Evolutionary conservation across 169 alveolate species (phyloP).

Genomic region (Plasmodium gaboni): DNA sequence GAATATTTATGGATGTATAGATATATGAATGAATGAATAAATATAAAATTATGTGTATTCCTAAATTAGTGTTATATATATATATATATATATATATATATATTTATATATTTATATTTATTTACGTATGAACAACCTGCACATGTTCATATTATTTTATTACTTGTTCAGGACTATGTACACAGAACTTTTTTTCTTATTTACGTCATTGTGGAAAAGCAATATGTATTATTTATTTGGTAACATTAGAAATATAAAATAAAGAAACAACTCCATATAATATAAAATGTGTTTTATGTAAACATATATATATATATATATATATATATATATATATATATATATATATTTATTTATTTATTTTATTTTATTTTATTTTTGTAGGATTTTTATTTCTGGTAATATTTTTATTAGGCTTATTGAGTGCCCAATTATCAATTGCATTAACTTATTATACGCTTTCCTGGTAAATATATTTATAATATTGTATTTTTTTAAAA

Average conservation of each 20-base stretch:
- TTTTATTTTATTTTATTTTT: conserved; percentile 1
- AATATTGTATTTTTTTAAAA: neutral
- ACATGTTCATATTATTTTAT: neutral
- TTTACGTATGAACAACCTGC: too few species aligned
- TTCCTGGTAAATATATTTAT: conserved; percentile 48
- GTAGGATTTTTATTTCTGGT: conserved; percentile 78
- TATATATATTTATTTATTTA: neutral
- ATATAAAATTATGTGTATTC: neutral
- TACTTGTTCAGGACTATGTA: conserved; percentile 78
- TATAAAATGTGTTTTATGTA: neutral
- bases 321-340: conserved; percentile 3
- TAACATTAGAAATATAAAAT: neutral
- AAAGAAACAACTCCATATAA: neutral
- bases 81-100: conserved; percentile 2
- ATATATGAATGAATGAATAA: neutral
- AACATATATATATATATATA: conserved; percentile 6
- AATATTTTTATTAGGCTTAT: conserved; percentile 76
- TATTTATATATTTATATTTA: neutral
- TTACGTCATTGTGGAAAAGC: conserved; percentile 88
- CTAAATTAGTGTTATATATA: neutral
- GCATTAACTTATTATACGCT: conserved; percentile 80
- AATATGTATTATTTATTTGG: conserved; percentile 88
- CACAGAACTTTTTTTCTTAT: conserved; percentile 84
- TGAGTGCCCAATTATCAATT: conserved; percentile 83
- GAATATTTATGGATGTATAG: neutral